Evolutionary conservation across 179 eudicot species (phyloP).

Genomic region (Beta macrorhiza): DNA sequence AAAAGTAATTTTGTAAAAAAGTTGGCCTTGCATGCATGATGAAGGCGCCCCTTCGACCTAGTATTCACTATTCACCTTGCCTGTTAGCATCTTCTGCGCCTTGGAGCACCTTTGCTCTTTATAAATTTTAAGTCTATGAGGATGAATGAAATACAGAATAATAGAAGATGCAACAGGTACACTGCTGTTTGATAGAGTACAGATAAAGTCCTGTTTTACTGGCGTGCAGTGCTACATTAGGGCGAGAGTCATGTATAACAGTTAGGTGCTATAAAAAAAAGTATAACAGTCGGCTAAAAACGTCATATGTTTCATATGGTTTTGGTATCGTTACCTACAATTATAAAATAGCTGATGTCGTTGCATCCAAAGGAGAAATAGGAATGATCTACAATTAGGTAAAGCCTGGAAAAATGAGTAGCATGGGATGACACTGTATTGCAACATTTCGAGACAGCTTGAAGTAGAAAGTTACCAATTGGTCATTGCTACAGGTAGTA

Average conservation of each 20-base stretch:
- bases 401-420: background rate
- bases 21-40: too few relatives aligned
- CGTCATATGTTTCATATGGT: background rate
- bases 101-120: too few relatives aligned
- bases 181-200: background rate
- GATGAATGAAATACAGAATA: too few relatives aligned
- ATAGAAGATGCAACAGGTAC: background rate
- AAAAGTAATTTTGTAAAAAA: too few relatives aligned
- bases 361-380: background rate
- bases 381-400: background rate
- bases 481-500: background rate
- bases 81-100: too few relatives aligned
- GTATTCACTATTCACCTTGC: too few relatives aligned
- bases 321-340: background rate
- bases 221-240: background rate
- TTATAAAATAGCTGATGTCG: background rate
- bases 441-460: background rate
- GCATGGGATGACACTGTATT: background rate
- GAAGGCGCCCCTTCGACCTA: too few relatives aligned
- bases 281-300: too few relatives aligned
- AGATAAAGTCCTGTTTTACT: background rate
- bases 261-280: too few relatives aligned
- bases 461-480: background rate
- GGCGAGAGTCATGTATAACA: background rate
- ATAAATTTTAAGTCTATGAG: background rate